Evolutionary conservation across 2,329 filamentous ascomycete species (phyloP).

Genomic region (Lecanicillium sp.): DNA sequence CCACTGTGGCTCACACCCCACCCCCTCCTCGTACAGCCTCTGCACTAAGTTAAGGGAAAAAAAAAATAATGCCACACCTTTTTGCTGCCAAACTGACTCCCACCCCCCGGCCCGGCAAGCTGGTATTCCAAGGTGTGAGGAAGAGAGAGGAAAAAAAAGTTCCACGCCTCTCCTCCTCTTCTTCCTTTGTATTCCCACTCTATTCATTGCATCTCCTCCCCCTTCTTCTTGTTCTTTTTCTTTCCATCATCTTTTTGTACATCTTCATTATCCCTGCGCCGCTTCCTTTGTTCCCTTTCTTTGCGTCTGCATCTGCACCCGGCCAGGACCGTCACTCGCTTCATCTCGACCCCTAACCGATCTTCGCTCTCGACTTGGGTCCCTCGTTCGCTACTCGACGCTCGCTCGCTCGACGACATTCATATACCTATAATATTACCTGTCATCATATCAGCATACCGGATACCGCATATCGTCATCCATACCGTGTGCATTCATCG

Average conservation of each 20-base stretch:
- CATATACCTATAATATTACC: not conserved
- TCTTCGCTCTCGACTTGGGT: not conserved
- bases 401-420: not conserved
- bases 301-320: not conserved
- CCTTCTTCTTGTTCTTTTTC: slow-evolving; percentile 11
- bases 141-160: no score
- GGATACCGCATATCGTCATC: no score
- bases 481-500: no score
- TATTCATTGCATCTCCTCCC: slow-evolving; percentile 5
- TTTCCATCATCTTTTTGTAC: slow-evolving; percentile 15
- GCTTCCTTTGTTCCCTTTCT: slow-evolving; percentile 12
- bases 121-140: no score
- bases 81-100: not conserved
- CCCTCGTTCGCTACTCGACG: no score
- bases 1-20: not conserved
- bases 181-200: slow-evolving; percentile 2
- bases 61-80: no score
- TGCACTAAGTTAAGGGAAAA: not conserved
- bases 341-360: slow-evolving; percentile 6
- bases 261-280: slow-evolving; percentile 16
- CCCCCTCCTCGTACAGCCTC: not conserved
- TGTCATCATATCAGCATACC: no score
- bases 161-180: not conserved
- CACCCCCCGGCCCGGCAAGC: not conserved
- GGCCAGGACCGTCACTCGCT: slow-evolving; percentile 10